These are phyloP conservation scores for Echium plantagineum DNA, from an alignment of 257 asterid species.

Conservation along the genomic window DNA sequence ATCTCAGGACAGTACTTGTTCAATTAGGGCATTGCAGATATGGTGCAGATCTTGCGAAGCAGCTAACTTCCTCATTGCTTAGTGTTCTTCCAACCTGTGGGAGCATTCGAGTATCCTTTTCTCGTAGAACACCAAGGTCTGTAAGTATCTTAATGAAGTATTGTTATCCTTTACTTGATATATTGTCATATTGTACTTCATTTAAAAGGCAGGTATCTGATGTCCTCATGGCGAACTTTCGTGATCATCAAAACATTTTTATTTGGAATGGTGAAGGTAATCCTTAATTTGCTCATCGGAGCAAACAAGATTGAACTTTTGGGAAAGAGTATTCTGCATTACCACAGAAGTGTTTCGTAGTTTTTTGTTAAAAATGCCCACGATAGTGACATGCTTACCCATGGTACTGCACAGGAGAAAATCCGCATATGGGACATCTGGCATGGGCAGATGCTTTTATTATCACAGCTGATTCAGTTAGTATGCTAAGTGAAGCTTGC, in stretches of 20 bases:
- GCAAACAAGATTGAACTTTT: background rate
- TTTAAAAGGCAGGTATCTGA: constrained; percentile 50
- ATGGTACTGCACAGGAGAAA: constrained; percentile 40
- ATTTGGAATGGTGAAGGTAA: constrained; percentile 84
- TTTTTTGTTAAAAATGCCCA: background rate
- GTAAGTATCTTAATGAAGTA: constrained; percentile 27
- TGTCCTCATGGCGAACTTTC: constrained; percentile 36
- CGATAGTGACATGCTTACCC: constrained; percentile 10
- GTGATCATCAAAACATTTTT: constrained; percentile 50
- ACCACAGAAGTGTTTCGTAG: too few relatives aligned
- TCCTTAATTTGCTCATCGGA: constrained; percentile 6
- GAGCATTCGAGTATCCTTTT: constrained; percentile 68
- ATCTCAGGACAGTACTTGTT: background rate
- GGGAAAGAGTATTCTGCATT: background rate
- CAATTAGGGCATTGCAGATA: constrained; percentile 66
- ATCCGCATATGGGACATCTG: constrained; percentile 91
- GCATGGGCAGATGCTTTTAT: constrained; percentile 86
- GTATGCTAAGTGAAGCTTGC: constrained; percentile 97
- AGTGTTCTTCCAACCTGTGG: constrained; percentile 69
- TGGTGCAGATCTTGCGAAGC: constrained; percentile 63
- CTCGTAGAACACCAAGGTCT: constrained; percentile 75
- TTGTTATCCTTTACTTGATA: constrained; percentile 9
- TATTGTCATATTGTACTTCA: constrained; percentile 16
- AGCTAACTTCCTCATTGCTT: constrained; percentile 48
- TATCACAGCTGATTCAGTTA: constrained; percentile 83